Evolutionary conservation across 345 rosid species (phyloP).

Genomic region (Erodium maritimum): DNA sequence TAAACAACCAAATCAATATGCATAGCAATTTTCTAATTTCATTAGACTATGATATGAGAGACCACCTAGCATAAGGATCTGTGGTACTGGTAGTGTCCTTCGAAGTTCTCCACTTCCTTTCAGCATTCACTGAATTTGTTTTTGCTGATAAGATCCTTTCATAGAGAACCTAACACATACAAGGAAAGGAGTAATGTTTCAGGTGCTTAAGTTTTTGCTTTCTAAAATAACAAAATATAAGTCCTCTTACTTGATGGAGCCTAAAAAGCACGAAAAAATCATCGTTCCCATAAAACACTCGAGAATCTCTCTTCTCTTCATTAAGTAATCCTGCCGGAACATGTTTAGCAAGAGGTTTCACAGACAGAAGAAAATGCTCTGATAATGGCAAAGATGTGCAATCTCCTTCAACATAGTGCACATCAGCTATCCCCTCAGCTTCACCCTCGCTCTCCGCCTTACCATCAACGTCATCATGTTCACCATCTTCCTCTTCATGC

Average conservation of each 20-base stretch:
- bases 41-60: neutral
- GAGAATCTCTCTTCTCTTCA: slow-evolving; percentile 35
- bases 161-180: slow-evolving; percentile 46
- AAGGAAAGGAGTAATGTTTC: too few species aligned
- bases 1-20: neutral
- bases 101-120: slow-evolving; percentile 33
- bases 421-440: slow-evolving; percentile 60
- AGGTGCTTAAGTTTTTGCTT: too few species aligned
- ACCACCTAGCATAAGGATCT: slow-evolving; percentile 67
- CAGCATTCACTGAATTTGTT: slow-evolving; percentile 39
- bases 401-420: slow-evolving; percentile 43
- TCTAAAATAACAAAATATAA: too few species aligned
- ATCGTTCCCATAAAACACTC: slow-evolving; percentile 78
- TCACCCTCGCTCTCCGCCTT: slow-evolving; percentile 95
- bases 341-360: slow-evolving; percentile 81
- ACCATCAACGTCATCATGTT: slow-evolving; percentile 56
- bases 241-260: slow-evolving; percentile 70
- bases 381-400: slow-evolving; percentile 33
- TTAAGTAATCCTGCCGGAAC: slow-evolving; percentile 34
- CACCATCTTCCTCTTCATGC: slow-evolving; percentile 76
- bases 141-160: slow-evolving; percentile 80
- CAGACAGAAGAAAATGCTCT: slow-evolving; percentile 47
- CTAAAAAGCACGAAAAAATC: slow-evolving; percentile 85
- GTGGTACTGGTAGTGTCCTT: slow-evolving; percentile 35
- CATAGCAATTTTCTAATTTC: too few species aligned